Evolutionary conservation across 2,329 filamentous ascomycete species (phyloP), one percentile per base, ranked within the genome.

Genomic region (Phaeosphaeria sp.): DNA sequence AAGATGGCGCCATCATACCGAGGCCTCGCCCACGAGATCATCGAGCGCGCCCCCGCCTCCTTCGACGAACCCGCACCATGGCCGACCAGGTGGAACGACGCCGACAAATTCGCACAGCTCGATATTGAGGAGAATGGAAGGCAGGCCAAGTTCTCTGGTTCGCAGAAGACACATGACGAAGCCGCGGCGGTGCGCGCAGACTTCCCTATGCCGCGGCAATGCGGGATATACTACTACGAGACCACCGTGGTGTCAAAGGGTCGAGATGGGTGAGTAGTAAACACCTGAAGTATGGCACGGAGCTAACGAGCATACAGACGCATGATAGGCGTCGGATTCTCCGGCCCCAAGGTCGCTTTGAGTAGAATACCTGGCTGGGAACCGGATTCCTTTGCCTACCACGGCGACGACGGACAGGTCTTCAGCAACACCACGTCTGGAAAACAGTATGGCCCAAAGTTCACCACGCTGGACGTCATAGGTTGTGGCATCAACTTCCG

Each of bases 201-300:
- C 75, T 84, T 93, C 74, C 86, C 89, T 49, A 97, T 98, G 87
- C 93, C 95, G 3, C 84, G 88, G 36, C 90, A 96, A 71, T 95
- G 91, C 65, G 95, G 95, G 1, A 89, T 99, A 58, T 99, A 97
- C 77, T 99, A 99, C 76, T 99, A 88, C 72, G 95, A 99, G 70
- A 82, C 88, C 33, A 86, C 85, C 8, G 85, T 92, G 48, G 75
- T 89, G 50, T 86, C 87, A 7, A 87, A 88, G 69, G 86, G 86
- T 51, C 88, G 89, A 72, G 89, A 91, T 67, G 87, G 86, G 87
- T 88, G 81, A 63, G 84, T 60, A 27, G 79, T 25, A 15, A 6
- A 9, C 6, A 3, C 11, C 30, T 22, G 18, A 11, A 33, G 55
- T 9, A 20, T 30, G 36, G 6, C 48, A 39, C 49, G 39, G 52